Evolutionary conservation across 129 eudicot genomes (phyloP), one percentile per base, ranked within the genome.

Genomic region (Sambucus nigra): DNA sequence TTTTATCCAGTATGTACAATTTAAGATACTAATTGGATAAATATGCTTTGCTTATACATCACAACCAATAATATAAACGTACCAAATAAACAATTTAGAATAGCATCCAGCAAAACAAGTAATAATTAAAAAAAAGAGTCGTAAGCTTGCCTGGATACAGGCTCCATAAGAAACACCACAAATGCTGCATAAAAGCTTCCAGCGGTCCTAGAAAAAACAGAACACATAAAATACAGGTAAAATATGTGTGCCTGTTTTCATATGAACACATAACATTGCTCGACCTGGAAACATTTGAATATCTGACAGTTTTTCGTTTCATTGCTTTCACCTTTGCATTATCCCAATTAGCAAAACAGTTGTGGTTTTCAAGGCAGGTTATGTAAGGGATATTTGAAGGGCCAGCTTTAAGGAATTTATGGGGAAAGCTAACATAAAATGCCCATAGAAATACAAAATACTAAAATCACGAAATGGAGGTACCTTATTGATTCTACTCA

Each of bases 181-280:
- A 50, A 92, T 82, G 77, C 96, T 86, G 71, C 99, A 92, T 60
- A 82, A 67, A 57, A 92, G 87, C 82, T 86, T 92, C 99, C 99
- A 92, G 33, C 99, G 99, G 58, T 86, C 96, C 99, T 92, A 58
- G 16, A 66, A 2, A 62, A 25, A 39, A 49, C 45, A 69, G 27
- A 41, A 61, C n/a, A 61, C 20, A 17, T 13, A 57, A 27, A 17
- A 31, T 26, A 21, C 8, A 61, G 4, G 47, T 13, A 14, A 17
- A n/a, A 16, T 14, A 45, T 11, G 13, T 35, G 13, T 2, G 13
- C 4, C 2, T 35, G 13, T 3, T 7, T 35, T 2, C 16, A 41
- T n/a, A 28, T 14, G 6, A 12, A 25, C 33, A 23, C 10, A 16
- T 14, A 48, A 35, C 5, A 26, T 52, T 10, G 40, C 57, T 40